Evolutionary conservation across 1,284 basidiomycete species (phyloP).

Genomic region (Papiliotrema laurentii): DNA sequence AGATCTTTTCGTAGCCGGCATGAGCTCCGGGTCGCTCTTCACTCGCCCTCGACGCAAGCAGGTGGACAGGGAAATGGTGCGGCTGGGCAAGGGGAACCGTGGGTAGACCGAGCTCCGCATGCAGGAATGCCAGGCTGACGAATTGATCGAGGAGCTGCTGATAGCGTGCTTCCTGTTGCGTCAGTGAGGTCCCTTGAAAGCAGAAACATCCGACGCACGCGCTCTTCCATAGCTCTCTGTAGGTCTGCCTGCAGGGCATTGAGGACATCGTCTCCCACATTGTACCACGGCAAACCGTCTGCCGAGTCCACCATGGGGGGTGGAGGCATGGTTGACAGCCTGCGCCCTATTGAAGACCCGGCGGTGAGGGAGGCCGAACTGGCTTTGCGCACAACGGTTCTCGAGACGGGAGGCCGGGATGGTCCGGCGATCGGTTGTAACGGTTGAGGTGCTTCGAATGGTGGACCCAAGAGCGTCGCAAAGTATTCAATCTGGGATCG

Average conservation of each 20-base stretch:
- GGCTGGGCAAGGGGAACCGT: conserved; percentile 22
- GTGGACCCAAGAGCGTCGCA: conserved; percentile 34
- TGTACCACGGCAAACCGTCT: conserved; percentile 23
- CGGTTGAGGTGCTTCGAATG: conserved; percentile 33
- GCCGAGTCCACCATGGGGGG: neutral
- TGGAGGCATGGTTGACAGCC: neutral
- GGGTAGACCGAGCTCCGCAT: conserved; percentile 40
- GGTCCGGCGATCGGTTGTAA: conserved; percentile 31
- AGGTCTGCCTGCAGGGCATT: conserved; percentile 27
- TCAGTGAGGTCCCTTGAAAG: neutral
- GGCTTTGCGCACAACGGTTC: neutral
- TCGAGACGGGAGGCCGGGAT: conserved; percentile 6
- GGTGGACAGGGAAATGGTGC: conserved; percentile 28
- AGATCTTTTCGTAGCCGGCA: conserved; percentile 21
- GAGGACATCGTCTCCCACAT: conserved; percentile 35
- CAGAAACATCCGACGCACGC: conserved; percentile 18
- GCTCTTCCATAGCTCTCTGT: conserved; percentile 28
- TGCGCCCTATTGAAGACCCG: neutral
- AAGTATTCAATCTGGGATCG: conserved; percentile 26
- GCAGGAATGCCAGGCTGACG: conserved; percentile 39
- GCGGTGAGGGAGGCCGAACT: neutral
- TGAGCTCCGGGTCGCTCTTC: conserved; percentile 34
- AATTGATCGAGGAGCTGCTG: conserved; percentile 31
- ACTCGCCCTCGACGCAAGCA: conserved; percentile 20
- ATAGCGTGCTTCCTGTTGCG: conserved; percentile 25